Base-by-base conservation (phyloP, 805 yeast species). In the Starmerella asiatica region DNA sequence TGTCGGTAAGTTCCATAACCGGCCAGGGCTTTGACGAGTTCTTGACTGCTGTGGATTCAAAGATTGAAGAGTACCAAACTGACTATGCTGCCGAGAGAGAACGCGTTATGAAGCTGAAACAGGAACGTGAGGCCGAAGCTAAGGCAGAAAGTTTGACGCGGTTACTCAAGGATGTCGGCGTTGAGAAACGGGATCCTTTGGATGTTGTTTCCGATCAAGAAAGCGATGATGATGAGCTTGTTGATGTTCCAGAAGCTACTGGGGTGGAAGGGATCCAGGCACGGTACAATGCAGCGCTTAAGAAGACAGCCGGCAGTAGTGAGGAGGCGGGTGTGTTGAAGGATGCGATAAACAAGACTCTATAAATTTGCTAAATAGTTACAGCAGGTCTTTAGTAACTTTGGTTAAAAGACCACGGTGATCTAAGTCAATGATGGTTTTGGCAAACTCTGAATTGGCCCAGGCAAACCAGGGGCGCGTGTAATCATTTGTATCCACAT, bases 1-100 rank as follows among this genome's bases (percentile, higher is more conserved):
- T 81, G 32, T 77, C 83, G n/a, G 94, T 85, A 12, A 83, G 95
- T 32, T 75, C 96, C 33, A 80, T 75, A 54, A 86, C 97, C 0
- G 99, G 98, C 15, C 79, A 69, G 3, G 99, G 99, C 0, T 82
- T 91, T 56, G 94, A 85, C 55, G 94, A 85, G 18, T 88, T 91
- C 54, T 57, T 88, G 53, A 66, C 63, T n/a, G 80, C 83, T 1
- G 91, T 91, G 4, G 93, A 83, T 52, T 69, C 71, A 43, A 91
- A 91, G 61, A 85, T 78, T 34, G 82, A 76, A 29, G 99, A 91
- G 60, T 91, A 79, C 58, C 75, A 84, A 43, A 74, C 75, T 44
- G 86, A 68, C 52, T 91, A 91, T 59, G 75, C 75, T 53, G 76
- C 76, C 7, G 97, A 91, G 62, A 72, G 95, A 55, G 95, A 88